Base-by-base conservation (phyloP, 2,329 filamentous ascomycete genomes). In the Trichoderma hamatum region DNA sequence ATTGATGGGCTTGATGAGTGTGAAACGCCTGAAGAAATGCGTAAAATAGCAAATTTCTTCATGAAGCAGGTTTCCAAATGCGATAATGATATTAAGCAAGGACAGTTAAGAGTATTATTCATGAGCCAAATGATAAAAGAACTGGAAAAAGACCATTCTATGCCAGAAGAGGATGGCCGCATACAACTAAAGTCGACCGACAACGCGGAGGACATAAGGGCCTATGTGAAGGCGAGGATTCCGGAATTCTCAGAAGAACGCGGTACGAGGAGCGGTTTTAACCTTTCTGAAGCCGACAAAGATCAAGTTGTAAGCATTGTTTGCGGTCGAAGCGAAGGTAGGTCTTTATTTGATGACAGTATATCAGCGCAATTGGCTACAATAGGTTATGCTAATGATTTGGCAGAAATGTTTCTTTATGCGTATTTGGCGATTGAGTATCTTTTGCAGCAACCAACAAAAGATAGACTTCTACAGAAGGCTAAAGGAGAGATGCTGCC, bases 1-100 rank as follows among this genome's bases (percentile, higher is more conserved):
- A 65, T 65, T 21, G 62, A 65, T 19, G 62, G 62, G n/a, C 36
- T 65, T 21, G 26, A 65, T 36, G 62, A 65, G 24, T 65, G 62
- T 11, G 51, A 65, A 24, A 43, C 51, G 28, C 0, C 26, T 0
- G 3, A 30, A 7, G 62, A 65, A 55, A 30, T 36, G 19, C 62
- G 32, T 5, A 56, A 43, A 43, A 14, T 26, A 5, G 62, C 62
- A 43, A 19, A 3, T 6, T 65, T 65, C 24, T 46, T 65, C 51
- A 65, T 46, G 62, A 36, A 24, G 2, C 62, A 65, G 16, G 51
- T 65, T 3, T 30, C 24, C 6, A 55, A 46, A 10, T 65, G 51
- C 14, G 62, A 65, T 7, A 65, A 55, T 11, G 26, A 61, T 6
- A 43, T 65, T n/a, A 65, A 65, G 34, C 51, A 43, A 16, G 62